phyloP scores from a whole-genome alignment of 1,284 basidiomycete species.

The Schizophyllum commune region DNA sequence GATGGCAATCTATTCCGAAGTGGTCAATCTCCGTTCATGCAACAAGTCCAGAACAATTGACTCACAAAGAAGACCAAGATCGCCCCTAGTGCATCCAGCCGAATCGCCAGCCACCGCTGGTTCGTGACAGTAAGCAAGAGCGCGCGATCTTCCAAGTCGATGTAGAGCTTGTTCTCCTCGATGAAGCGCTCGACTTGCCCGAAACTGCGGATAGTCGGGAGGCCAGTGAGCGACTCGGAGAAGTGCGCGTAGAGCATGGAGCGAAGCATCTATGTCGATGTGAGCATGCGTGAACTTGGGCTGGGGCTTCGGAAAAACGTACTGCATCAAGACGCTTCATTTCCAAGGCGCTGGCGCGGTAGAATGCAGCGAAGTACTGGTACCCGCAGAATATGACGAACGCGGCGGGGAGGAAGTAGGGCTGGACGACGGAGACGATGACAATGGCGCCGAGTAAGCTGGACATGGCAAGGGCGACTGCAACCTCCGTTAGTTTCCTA shows the following conservation, averaged over 20 bases:
- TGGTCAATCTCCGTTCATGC: not conserved
- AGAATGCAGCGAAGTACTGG: slow-evolving; percentile 51
- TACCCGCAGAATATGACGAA: slow-evolving; percentile 43
- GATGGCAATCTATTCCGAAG: slow-evolving; percentile 35
- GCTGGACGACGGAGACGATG: slow-evolving; percentile 62
- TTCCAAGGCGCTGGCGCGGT: slow-evolving; percentile 62
- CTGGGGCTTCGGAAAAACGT: not conserved
- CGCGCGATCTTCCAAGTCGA: slow-evolving; percentile 71
- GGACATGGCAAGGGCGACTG: slow-evolving; percentile 43
- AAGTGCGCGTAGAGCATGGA: slow-evolving; percentile 76
- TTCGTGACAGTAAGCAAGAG: slow-evolving; percentile 54
- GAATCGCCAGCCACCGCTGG: slow-evolving; percentile 71
- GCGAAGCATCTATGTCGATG: slow-evolving; percentile 56
- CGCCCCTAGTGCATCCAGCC: slow-evolving; percentile 70
- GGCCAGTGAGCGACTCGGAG: slow-evolving; percentile 70
- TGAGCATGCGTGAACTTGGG: slow-evolving; percentile 16
- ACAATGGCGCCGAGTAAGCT: slow-evolving; percentile 52
- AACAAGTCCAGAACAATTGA: slow-evolving; percentile 7
- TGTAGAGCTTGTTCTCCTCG: slow-evolving; percentile 58
- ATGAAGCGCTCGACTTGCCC: slow-evolving; percentile 59
- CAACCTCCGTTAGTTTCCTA: not conserved
- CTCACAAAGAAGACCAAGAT: slow-evolving; percentile 59
- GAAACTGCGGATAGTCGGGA: slow-evolving; percentile 72
- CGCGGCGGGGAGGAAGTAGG: slow-evolving; percentile 54
- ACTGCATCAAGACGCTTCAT: slow-evolving; percentile 55